phyloP scores from a whole-genome alignment of 257 asterid species.

The Fraxinus excelsior region DNA sequence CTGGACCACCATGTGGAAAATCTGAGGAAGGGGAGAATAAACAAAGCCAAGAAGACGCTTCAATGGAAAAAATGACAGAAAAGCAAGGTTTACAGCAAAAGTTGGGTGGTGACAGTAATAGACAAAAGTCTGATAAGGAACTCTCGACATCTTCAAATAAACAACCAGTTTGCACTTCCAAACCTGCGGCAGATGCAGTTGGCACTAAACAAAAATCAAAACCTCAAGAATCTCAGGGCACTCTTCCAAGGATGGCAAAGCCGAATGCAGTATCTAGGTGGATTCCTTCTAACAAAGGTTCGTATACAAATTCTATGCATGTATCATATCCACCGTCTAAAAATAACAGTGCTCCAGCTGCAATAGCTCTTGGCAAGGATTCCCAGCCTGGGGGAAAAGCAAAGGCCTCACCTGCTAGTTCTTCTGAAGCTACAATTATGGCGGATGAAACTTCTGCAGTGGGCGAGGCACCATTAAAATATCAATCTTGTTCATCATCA shows the following conservation, averaged over 20 bases:
- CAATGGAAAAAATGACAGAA: conserved; percentile 40
- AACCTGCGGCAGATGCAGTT: conserved; percentile 51
- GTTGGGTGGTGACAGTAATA: conserved; percentile 46
- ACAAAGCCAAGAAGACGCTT: conserved; percentile 41
- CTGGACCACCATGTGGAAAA: conserved; percentile 22
- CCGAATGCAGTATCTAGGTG: conserved; percentile 85
- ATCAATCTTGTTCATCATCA: conserved; percentile 44
- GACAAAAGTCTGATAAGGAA: conserved; percentile 31
- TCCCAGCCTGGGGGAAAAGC: conserved; percentile 58
- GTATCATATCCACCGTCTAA: conserved; percentile 89
- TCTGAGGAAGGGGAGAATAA: conserved; percentile 50
- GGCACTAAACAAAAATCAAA: conserved; percentile 58
- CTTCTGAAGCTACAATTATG: conserved; percentile 48
- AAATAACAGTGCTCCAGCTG: conserved; percentile 89
- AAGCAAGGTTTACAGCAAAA: conserved; percentile 53
- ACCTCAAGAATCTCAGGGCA: conserved; percentile 57
- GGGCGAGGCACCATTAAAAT: conserved; percentile 37
- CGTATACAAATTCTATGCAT: conserved; percentile 92
- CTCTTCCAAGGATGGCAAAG: conserved; percentile 63
- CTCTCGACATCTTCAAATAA: conserved; percentile 39
- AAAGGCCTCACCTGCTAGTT: conserved; percentile 36
- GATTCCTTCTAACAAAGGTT: conserved; percentile 94
- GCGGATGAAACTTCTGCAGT: conserved; percentile 39
- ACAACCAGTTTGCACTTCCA: conserved; percentile 46
- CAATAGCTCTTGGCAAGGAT: conserved; percentile 57